phyloP scores from a whole-genome alignment of 208 protist species.

The Zelonia costaricensis region DNA sequence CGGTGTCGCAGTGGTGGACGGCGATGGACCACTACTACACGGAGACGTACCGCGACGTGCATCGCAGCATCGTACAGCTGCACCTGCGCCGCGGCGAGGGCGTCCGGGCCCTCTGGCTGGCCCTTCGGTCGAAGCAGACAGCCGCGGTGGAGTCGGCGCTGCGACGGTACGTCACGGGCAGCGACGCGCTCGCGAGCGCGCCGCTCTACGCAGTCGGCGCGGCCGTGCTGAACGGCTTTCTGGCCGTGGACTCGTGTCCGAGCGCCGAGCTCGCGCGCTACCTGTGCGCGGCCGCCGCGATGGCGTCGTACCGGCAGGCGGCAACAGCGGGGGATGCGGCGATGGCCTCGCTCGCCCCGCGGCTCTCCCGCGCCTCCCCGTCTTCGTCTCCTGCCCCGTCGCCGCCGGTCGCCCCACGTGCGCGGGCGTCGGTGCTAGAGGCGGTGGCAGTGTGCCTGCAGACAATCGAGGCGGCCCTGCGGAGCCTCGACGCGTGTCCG shows the following conservation, averaged over 20 bases:
- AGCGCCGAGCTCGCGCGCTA: constrained; percentile 47
- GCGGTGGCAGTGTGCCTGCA: constrained; percentile 33
- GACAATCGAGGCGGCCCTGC: constrained; percentile 48
- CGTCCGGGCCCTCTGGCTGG: constrained; percentile 64
- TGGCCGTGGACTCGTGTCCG: constrained; percentile 44
- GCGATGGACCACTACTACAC: constrained; percentile 52
- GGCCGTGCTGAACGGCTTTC: constrained; percentile 66
- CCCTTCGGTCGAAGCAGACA: constrained; percentile 57
- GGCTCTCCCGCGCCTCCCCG: neutral
- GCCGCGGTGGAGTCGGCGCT: constrained; percentile 52
- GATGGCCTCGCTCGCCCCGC: neutral
- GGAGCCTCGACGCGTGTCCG: constrained; percentile 36
- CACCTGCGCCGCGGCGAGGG: constrained; percentile 35
- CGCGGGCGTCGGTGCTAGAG: neutral
- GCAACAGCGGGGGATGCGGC: constrained; percentile 23
- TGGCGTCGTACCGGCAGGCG: constrained; percentile 54
- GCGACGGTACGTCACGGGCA: constrained; percentile 30
- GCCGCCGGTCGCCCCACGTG: constrained; percentile 2
- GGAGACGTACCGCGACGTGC: constrained; percentile 37
- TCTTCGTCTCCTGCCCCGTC: neutral
- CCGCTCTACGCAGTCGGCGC: constrained; percentile 57
- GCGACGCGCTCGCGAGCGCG: constrained; percentile 34
- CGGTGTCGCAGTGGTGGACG: constrained; percentile 57
- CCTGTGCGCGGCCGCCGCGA: constrained; percentile 50
- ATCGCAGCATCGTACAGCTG: constrained; percentile 46